A percentile compares a stretch with the other conserved stretches of the same genome.
Evolutionary conservation across 805 yeast species (phyloP).

Genomic region (Pichia ethanolica): DNA sequence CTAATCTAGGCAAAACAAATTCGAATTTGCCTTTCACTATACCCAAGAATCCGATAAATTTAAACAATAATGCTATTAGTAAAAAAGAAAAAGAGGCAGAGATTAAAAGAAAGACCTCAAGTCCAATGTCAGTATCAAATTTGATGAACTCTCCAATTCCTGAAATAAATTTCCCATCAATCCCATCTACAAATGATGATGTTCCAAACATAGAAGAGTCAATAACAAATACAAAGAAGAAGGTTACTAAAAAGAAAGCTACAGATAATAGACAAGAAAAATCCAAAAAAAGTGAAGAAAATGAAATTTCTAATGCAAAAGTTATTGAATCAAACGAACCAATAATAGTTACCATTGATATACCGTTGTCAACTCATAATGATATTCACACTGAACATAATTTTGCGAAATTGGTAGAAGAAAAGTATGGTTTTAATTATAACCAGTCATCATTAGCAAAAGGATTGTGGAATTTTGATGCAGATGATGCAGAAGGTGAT

Average conservation of each 20-base stretch:
- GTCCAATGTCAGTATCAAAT: slow-evolving; percentile 2
- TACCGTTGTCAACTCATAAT: slow-evolving; percentile 35
- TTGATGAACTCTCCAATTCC: background rate
- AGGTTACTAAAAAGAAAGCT: background rate
- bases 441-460: slow-evolving; percentile 41
- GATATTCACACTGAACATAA: slow-evolving; percentile 62
- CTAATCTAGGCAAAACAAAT: too few relatives aligned
- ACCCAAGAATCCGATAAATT: too few relatives aligned
- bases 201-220: background rate
- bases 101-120: background rate
- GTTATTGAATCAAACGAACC: background rate
- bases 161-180: background rate
- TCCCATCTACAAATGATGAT: background rate
- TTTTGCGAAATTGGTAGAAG: slow-evolving; percentile 68
- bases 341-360: slow-evolving; percentile 14
- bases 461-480: slow-evolving; percentile 35
- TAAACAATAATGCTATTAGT: too few relatives aligned
- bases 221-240: background rate
- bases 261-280: background rate
- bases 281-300: background rate
- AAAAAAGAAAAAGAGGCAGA: too few relatives aligned
- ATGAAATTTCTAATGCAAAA: background rate
- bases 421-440: slow-evolving; percentile 77
- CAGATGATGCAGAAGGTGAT: slow-evolving; percentile 32
- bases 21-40: too few relatives aligned